Evolutionary conservation across 108 stramenopile species (phyloP).

Genomic region (Asterionellopsis glacialis): DNA sequence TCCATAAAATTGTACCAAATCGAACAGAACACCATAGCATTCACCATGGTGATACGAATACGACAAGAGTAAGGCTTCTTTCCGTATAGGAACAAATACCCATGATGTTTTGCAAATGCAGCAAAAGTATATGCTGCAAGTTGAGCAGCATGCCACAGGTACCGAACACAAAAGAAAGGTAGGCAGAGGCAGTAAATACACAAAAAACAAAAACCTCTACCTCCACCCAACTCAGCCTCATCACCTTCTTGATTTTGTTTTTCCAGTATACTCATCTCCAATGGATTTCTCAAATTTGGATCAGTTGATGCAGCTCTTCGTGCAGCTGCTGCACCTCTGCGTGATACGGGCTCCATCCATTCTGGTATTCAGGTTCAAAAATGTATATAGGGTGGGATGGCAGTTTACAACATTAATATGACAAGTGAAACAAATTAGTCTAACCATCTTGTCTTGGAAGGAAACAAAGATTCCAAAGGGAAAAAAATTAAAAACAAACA

Average conservation of each 20-base stretch:
- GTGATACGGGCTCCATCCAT: slow-evolving; percentile 42
- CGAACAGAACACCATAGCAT: slow-evolving; percentile 68
- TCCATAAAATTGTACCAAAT: slow-evolving; percentile 72
- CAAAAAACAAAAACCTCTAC: neutral
- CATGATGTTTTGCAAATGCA: slow-evolving; percentile 6
- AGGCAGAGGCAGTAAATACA: neutral
- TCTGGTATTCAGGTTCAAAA: no score
- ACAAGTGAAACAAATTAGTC: neutral
- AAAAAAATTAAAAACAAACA: neutral
- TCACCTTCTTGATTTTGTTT: no score
- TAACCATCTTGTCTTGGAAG: neutral
- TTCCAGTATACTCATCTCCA: no score
- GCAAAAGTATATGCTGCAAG: no score
- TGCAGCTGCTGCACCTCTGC: slow-evolving; percentile 38
- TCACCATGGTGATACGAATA: slow-evolving; percentile 60
- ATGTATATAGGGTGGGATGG: no score
- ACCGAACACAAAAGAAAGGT: slow-evolving; percentile 11
- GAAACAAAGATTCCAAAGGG: neutral
- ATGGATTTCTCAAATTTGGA: neutral
- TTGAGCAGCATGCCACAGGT: slow-evolving; percentile 16
- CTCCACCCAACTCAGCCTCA: neutral
- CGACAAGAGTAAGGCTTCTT: slow-evolving; percentile 29
- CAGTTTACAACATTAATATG: no score
- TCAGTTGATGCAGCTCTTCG: slow-evolving; percentile 24
- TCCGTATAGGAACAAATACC: slow-evolving; percentile 33